Conservation (phyloP, 345 rosid genomes). For the Eucalyptus marginata region DNA sequence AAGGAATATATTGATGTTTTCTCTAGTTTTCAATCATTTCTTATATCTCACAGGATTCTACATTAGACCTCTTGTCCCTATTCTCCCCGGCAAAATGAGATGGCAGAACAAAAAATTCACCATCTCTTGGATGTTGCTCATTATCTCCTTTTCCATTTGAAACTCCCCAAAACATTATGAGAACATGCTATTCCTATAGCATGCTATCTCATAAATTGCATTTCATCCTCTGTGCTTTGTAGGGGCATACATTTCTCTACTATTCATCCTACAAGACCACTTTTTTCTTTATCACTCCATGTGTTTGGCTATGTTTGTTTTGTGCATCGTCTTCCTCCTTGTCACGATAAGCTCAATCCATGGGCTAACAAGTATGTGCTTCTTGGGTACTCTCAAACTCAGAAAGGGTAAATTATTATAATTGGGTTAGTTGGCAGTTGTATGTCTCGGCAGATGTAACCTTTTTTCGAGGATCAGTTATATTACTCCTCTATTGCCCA, state of each 20-base stretch:
- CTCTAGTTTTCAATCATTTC: background rate
- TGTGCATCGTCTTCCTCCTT: background rate
- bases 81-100: background rate
- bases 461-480: background rate
- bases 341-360: background rate
- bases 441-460: too few relatives aligned
- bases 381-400: background rate
- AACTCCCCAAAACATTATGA: background rate
- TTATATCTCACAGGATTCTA: background rate
- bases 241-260: background rate
- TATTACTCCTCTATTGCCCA: background rate
- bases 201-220: background rate
- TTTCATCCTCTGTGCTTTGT: background rate
- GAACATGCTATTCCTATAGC: background rate
- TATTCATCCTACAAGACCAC: background rate
- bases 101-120: background rate
- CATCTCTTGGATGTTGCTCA: background rate
- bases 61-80: background rate
- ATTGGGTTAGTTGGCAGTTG: background rate
- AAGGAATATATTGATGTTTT: background rate
- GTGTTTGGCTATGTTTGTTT: background rate
- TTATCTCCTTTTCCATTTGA: background rate
- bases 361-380: background rate
- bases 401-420: too few relatives aligned
- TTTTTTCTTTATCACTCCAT: background rate